Evolutionary conservation across 345 rosid species (phyloP).

Genomic region (Excoecaria cochinchinensis): DNA sequence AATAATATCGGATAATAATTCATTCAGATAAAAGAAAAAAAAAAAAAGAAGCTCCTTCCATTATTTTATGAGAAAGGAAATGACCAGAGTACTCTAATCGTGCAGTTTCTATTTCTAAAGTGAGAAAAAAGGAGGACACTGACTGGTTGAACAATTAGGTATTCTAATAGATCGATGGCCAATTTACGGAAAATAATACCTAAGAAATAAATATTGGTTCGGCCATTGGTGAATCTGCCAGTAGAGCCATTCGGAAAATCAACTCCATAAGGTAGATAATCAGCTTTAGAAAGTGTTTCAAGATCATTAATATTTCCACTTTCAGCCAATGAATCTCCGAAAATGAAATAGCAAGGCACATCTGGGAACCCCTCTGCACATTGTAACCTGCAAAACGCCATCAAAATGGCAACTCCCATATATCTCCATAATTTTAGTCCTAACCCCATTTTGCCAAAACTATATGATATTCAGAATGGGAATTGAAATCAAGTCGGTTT

Average conservation of each 20-base stretch:
- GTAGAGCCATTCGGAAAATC: conserved; percentile 19
- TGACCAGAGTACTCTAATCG: too few species aligned
- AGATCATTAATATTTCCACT: conserved; percentile 27
- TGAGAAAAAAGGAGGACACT: too few species aligned
- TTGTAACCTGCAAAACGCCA: background rate
- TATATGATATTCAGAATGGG: too few species aligned
- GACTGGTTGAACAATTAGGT: too few species aligned
- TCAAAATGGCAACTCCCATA: background rate
- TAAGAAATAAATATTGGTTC: conserved; percentile 14
- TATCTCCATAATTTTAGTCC: background rate
- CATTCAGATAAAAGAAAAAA: too few species aligned
- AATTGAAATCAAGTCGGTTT: too few species aligned
- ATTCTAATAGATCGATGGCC: too few species aligned
- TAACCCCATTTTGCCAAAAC: background rate
- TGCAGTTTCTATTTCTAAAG: too few species aligned
- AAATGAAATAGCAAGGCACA: conserved; percentile 29
- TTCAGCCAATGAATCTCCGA: conserved; percentile 29
- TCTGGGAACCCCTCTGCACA: background rate
- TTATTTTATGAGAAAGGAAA: too few species aligned
- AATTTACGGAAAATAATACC: conserved; percentile 11
- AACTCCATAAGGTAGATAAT: conserved; percentile 24
- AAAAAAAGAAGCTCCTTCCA: too few species aligned
- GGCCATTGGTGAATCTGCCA: conserved; percentile 27
- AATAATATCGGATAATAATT: too few species aligned
- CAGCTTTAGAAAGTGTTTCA: conserved; percentile 14